phyloP scores from a whole-genome alignment of 148 eudicot species.

The Persicaria tinctoria region DNA sequence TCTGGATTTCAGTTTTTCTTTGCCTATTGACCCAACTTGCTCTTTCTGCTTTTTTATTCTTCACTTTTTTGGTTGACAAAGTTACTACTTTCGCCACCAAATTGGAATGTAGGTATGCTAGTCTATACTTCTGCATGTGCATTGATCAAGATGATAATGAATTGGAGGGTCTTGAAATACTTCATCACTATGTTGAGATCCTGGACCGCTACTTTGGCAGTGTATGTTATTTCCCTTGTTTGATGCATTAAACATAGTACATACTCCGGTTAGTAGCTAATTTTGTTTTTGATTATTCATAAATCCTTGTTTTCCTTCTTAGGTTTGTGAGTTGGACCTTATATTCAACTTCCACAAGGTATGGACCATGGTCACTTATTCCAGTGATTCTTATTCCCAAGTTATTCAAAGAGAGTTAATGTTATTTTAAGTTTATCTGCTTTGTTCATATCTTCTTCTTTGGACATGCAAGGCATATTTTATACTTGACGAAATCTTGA shows the following conservation, averaged over 20 bases:
- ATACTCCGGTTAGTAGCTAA: neutral
- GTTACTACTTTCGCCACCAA: neutral
- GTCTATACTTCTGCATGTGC: slow-evolving; percentile 97
- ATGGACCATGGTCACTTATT: slow-evolving; percentile 2
- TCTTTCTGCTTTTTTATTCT: neutral
- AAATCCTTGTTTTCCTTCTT: slow-evolving; percentile 11
- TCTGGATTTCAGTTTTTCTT: neutral
- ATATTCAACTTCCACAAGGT: slow-evolving; percentile 97
- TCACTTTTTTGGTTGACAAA: neutral
- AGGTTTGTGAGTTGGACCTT: slow-evolving; percentile 95
- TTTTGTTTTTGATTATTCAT: neutral
- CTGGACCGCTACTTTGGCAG: slow-evolving; percentile 96
- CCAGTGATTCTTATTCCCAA: neutral
- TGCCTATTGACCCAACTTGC: neutral
- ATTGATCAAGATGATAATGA: slow-evolving; percentile 89
- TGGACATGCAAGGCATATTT: slow-evolving; percentile 62
- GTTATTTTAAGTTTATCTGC: too few species aligned
- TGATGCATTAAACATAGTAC: neutral
- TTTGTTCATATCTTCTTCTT: neutral
- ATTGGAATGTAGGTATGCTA: slow-evolving; percentile 59
- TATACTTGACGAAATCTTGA: slow-evolving; percentile 79
- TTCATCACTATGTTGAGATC: slow-evolving; percentile 89
- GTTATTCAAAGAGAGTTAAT: neutral
- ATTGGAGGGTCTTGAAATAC: slow-evolving; percentile 79
- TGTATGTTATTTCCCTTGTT: slow-evolving; percentile 38